A percentile compares a stretch with the other conserved stretches of the same genome.
Conservation (phyloP, 2,329 filamentous ascomycete species). For the Fusarium penzigii region DNA sequence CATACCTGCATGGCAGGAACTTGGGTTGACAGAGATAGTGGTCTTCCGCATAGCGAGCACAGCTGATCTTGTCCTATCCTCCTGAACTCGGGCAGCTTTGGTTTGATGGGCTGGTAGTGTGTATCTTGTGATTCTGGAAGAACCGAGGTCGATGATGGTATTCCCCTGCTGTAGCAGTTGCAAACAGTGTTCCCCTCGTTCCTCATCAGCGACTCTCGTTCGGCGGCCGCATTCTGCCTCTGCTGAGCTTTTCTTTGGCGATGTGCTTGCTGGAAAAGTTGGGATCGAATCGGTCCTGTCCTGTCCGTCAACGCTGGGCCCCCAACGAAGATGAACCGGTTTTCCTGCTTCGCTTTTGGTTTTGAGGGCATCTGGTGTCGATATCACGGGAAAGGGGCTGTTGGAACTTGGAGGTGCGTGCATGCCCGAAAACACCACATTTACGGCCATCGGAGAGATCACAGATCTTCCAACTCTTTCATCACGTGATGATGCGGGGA, state of each 20-base stretch:
- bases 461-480: no score
- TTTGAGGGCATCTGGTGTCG: slow-evolving; percentile 3
- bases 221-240: slow-evolving; percentile 6
- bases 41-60: no score
- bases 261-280: slow-evolving; percentile 10
- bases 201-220: slow-evolving; percentile 4
- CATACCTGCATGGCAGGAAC: not conserved
- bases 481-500: no score
- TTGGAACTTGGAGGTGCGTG: no score
- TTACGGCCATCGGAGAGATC: no score
- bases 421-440: no score
- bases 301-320: slow-evolving; percentile 9
- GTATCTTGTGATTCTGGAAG: no score
- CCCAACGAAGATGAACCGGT: slow-evolving; percentile 11
- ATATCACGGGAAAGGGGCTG: not conserved
- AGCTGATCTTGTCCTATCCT: no score
- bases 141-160: no score
- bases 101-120: no score
- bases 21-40: not conserved
- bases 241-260: slow-evolving; percentile 4
- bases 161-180: no score
- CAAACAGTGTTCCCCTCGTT: not conserved
- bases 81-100: no score
- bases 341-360: not conserved
- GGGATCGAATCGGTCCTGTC: slow-evolving; percentile 7